A percentile compares a stretch with the other conserved stretches of the same genome.
Evolutionary conservation across 495 filamentous ascomycete genomes (phyloP).

Genomic region (Parachaetomium inaequale): DNA sequence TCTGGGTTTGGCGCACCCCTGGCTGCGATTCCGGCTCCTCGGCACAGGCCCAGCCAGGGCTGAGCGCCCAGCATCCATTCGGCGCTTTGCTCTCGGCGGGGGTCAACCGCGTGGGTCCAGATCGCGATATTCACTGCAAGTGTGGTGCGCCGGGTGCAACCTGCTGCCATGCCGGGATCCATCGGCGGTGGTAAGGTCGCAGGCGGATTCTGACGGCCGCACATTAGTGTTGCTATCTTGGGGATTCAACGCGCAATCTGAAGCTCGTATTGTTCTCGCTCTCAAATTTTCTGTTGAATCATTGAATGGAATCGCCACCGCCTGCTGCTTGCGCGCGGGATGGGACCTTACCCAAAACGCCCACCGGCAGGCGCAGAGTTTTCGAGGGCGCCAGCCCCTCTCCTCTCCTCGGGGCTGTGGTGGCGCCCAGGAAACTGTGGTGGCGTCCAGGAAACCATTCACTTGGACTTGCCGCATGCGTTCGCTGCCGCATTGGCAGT

Average conservation of each 20-base stretch:
- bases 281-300: neutral
- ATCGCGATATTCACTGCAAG: constrained; percentile 8
- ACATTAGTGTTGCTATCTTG: neutral
- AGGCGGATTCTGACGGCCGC: neutral
- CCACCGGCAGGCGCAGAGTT: neutral
- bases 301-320: constrained; percentile 5
- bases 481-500: neutral
- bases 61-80: neutral
- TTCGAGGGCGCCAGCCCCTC: neutral
- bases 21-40: constrained; percentile 11
- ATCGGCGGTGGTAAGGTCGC: neutral
- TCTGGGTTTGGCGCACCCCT: constrained; percentile 1
- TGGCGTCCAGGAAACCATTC: neutral
- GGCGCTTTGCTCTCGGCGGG: no score
- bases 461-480: constrained; percentile 12
- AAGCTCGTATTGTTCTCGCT: constrained; percentile 2
- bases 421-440: neutral
- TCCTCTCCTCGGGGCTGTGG: neutral
- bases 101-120: constrained; percentile 4
- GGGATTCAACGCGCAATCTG: neutral
- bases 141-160: constrained; percentile 8
- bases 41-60: constrained; percentile 13
- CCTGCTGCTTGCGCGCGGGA: neutral
- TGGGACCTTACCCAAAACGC: constrained; percentile 7
- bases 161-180: constrained; percentile 8